Conservation (phyloP, 139 green algal species). For the Dunaliella primolecta region DNA sequence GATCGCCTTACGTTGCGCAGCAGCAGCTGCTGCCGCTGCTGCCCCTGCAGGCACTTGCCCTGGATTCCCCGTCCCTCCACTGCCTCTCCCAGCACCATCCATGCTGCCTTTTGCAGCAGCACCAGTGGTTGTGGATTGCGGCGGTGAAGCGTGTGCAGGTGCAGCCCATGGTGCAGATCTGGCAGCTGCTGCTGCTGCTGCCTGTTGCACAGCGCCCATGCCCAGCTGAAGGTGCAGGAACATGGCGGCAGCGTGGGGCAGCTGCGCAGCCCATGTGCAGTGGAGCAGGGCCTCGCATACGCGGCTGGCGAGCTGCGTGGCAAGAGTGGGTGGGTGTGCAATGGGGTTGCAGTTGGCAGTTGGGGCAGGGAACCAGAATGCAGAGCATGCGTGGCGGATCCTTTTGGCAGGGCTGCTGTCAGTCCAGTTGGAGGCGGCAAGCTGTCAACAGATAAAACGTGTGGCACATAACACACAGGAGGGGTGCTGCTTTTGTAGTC, state of each 20-base stretch:
- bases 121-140: neutral
- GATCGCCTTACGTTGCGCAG: neutral
- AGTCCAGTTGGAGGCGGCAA: too few species aligned
- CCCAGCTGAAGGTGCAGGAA: slow-evolving; percentile 50
- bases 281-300: slow-evolving; percentile 19
- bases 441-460: too few species aligned
- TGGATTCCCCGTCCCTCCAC: neutral
- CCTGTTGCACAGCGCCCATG: slow-evolving; percentile 37
- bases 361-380: too few species aligned
- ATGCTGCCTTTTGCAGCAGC: neutral
- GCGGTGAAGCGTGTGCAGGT: neutral
- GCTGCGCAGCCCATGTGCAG: slow-evolving; percentile 14
- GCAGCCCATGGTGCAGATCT: neutral
- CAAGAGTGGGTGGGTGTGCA: too few species aligned
- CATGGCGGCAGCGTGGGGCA: slow-evolving; percentile 41
- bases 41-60: neutral
- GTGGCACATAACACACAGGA: too few species aligned
- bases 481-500: too few species aligned
- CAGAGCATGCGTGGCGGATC: too few species aligned
- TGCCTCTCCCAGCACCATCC: neutral
- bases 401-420: too few species aligned
- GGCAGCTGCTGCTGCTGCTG: neutral
- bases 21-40: neutral
- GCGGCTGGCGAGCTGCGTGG: neutral
- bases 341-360: too few species aligned